Percentiles rank a stretch among this genome's conserved stretches.
Evolutionary conservation across 257 asterid genomes (phyloP).

Genomic region (Striga asiatica): DNA sequence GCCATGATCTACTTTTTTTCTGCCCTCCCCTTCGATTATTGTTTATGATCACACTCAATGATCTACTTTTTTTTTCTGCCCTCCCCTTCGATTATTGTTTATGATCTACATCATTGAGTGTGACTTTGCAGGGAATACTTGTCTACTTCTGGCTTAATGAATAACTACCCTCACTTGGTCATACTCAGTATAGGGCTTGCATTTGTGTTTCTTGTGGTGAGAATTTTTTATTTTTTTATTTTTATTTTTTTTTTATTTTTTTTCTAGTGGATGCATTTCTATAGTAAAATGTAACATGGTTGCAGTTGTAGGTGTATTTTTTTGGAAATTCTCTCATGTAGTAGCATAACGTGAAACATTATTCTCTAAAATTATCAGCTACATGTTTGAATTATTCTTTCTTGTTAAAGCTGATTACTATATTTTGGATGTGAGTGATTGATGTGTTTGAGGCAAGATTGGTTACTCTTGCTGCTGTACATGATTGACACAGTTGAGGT

Average conservation of each 20-base stretch:
- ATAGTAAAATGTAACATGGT: neutral
- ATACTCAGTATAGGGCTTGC: constrained; percentile 81
- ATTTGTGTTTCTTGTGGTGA: constrained; percentile 95
- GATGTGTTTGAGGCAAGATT: neutral
- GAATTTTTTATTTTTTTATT: too few relatives aligned
- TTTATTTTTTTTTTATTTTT: too few relatives aligned
- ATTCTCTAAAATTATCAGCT: neutral
- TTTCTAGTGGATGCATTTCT: constrained; percentile 2
- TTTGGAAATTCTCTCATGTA: neutral
- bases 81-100: neutral
- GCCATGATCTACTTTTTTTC: neutral
- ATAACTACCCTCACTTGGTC: constrained; percentile 54
- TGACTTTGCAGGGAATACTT: constrained; percentile 56
- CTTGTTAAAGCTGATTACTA: neutral
- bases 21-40: neutral
- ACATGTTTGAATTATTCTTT: neutral
- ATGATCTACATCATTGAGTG: constrained; percentile 14
- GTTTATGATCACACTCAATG: neutral
- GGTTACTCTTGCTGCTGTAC: neutral
- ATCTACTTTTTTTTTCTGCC: neutral
- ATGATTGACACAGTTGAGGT: neutral
- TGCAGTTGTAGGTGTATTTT: neutral
- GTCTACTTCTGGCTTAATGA: constrained; percentile 67
- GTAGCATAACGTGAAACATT: neutral
- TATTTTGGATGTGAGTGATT: neutral